Conservation (phyloP, 805 yeast genomes). For the Metschnikowia santaceciliae region DNA sequence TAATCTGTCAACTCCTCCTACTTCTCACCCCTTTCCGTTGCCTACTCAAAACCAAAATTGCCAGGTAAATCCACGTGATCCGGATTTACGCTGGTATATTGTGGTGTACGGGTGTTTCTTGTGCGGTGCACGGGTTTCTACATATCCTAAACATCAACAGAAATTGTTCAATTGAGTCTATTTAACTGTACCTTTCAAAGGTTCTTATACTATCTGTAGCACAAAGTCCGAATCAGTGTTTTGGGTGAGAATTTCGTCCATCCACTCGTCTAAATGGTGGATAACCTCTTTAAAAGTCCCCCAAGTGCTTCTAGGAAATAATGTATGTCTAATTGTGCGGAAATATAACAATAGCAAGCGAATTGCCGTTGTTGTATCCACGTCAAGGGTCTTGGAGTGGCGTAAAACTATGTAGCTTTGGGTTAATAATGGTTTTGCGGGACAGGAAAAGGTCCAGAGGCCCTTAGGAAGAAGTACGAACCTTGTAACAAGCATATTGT, state of each 20-base stretch:
- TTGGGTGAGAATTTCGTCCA: background rate
- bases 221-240: constrained; percentile 1
- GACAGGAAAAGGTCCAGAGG: background rate
- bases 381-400: background rate
- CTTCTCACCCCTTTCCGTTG: no score
- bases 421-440: background rate
- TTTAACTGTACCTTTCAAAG: background rate
- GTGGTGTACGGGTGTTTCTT: background rate
- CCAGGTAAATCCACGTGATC: no score
- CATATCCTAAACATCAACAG: background rate
- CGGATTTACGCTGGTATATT: no score
- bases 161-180: background rate
- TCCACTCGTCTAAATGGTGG: background rate
- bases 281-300: background rate
- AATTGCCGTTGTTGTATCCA: background rate
- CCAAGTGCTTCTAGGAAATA: background rate
- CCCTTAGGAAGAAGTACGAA: background rate
- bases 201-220: background rate
- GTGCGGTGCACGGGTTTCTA: background rate
- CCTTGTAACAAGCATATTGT: constrained; percentile 1
- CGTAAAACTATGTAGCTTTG: background rate
- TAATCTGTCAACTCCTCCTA: no score
- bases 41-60: no score
- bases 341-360: constrained; percentile 1
- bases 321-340: constrained; percentile 1